Percentiles rank a stretch among this genome's conserved stretches.
Evolutionary conservation across 2,329 filamentous ascomycete genomes (phyloP).

Genomic region (Pseudocercospora pini-densiflorae): DNA sequence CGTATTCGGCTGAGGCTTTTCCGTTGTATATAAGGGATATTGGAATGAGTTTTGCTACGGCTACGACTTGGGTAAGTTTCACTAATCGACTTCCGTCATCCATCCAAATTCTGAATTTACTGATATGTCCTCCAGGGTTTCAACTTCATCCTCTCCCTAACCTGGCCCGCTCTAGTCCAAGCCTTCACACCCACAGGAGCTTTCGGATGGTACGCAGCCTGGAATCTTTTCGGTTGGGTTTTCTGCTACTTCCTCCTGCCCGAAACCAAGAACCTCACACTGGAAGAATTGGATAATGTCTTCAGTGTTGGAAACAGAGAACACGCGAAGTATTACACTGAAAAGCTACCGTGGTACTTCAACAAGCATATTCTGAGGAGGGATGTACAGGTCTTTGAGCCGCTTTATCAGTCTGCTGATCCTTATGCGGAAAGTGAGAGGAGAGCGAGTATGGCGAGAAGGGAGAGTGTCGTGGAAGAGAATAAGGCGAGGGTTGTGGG

Average conservation of each 20-base stretch:
- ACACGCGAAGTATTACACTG: slow-evolving; percentile 32
- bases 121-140: too few relatives aligned
- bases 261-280: slow-evolving; percentile 57
- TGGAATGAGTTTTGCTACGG: slow-evolving; percentile 52
- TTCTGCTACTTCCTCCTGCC: slow-evolving; percentile 33
- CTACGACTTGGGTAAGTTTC: slow-evolving; percentile 55
- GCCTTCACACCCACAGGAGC: slow-evolving; percentile 57
- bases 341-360: slow-evolving; percentile 34
- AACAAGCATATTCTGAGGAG: slow-evolving; percentile 28
- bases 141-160: slow-evolving; percentile 39
- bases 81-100: too few relatives aligned
- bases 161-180: slow-evolving; percentile 55
- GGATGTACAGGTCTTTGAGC: slow-evolving; percentile 28
- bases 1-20: slow-evolving; percentile 50
- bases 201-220: slow-evolving; percentile 60
- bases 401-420: slow-evolving; percentile 26
- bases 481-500: background rate
- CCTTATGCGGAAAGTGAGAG: slow-evolving; percentile 15
- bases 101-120: too few relatives aligned
- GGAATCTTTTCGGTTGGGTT: slow-evolving; percentile 41
- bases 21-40: slow-evolving; percentile 48
- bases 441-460: background rate
- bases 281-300: slow-evolving; percentile 67
- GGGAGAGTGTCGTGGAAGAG: background rate
- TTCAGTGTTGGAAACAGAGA: slow-evolving; percentile 34